Evolutionary conservation across 441 rosid species (phyloP), one percentile per base, ranked within the genome.

Genomic region (Metrosideros polymorpha): DNA sequence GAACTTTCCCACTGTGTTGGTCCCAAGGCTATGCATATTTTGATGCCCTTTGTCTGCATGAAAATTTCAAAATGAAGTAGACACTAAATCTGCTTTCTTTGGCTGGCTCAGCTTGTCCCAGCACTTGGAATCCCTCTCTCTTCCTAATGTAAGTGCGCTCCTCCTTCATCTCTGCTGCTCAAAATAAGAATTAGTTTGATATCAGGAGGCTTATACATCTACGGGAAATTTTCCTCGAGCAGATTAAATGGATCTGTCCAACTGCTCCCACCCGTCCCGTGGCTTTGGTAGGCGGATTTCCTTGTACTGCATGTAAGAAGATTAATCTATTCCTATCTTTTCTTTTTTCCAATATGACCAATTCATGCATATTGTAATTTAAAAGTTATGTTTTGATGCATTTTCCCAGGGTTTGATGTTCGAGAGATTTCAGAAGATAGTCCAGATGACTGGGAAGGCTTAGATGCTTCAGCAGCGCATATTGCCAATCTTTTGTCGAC

Each of bases 181-280:
- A 19, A 66, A 32, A 32, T 71, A 42, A 75, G 50, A 39, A 75
- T 75, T 42, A 42, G 29, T 6, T 42, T 75, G 82, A 42, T 22
- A 42, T 42, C 49, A 24, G 17, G 82, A 75, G 82, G 49, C 49
- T 75, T 24, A 42, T 42, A 75, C 18, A 39, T 75, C 82, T 39
- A 22, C 15, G 49, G 9, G n/a, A 75, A 71, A 39, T 24, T 75
- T 75, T 51, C 45, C 59, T 49, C 63, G 22, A 52, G 50, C 94
- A 98, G 99, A 93, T 98, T 88, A 98, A 96, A 89, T 98, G 99
- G 99, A 95, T 98, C 85, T 98, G 98, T 90, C 99, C 99, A 22
- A 98, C 99, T 85, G 97, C 99, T 87, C 99, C 99, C 84, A 93
- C 96, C 85, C 98, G 87, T 66, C 98, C 99, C 4, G 89, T 98